phyloP scores from a whole-genome alignment of 768 basidiomycete genomes.

The Mycena chlorophos region DNA sequence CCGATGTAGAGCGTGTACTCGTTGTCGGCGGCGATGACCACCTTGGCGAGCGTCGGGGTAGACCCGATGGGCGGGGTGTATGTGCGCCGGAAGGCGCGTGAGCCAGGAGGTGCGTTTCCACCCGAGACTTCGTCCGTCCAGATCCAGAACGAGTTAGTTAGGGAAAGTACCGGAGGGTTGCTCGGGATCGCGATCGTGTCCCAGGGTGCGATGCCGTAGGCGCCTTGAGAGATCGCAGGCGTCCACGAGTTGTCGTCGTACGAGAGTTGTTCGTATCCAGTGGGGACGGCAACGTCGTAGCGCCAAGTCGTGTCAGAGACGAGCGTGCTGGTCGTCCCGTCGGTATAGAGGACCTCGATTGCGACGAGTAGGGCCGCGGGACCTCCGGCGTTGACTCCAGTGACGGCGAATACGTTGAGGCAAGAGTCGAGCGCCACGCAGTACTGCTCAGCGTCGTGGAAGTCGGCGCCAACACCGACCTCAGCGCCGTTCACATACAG shows the following conservation, averaged over 20 bases:
- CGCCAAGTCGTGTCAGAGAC: slow-evolving; percentile 34
- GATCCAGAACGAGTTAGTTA: slow-evolving; percentile 31
- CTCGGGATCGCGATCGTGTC: slow-evolving; percentile 12
- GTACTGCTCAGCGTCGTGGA: slow-evolving; percentile 24
- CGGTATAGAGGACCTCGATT: slow-evolving; percentile 31
- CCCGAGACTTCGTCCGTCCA: slow-evolving; percentile 31
- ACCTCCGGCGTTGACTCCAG: slow-evolving; percentile 17
- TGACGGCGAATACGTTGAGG: slow-evolving; percentile 36
- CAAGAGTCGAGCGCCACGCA: slow-evolving; percentile 26
- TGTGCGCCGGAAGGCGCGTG: slow-evolving; percentile 32
- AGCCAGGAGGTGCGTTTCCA: slow-evolving; percentile 22
- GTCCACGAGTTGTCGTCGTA: slow-evolving; percentile 34
- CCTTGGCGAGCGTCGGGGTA: slow-evolving; percentile 22
- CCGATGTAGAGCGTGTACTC: slow-evolving; percentile 31
- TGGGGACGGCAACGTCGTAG: slow-evolving; percentile 22
- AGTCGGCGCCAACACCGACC: slow-evolving; percentile 26
- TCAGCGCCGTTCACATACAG: slow-evolving; percentile 30
- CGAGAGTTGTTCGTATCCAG: slow-evolving; percentile 29
- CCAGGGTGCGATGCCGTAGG: slow-evolving; percentile 14
- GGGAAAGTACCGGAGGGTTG: slow-evolving; percentile 20
- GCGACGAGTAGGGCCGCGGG: slow-evolving; percentile 32
- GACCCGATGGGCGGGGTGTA: slow-evolving; percentile 24
- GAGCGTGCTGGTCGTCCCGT: slow-evolving; percentile 30
- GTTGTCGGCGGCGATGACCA: slow-evolving; percentile 29
- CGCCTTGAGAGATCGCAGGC: slow-evolving; percentile 27